Percentiles rank a stretch among this genome's conserved stretches.
phyloP scores from a whole-genome alignment of 192 early-diverging fungal genomes.

The Rhizoclosmatium globosum region DNA sequence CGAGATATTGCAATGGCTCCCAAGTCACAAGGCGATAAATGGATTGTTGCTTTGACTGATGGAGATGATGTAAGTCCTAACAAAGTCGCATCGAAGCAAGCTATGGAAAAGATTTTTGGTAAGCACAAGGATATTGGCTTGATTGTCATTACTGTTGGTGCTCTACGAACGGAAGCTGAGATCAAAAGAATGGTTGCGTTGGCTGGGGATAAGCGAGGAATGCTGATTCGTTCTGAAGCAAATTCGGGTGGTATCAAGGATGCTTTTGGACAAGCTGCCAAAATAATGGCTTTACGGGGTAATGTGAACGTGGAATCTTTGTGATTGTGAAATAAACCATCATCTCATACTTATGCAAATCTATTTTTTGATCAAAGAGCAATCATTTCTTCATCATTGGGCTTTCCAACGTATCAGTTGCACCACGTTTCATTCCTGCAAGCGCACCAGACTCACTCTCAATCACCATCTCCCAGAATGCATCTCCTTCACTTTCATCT shows the following conservation, averaged over 20 bases:
- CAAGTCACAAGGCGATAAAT: background rate
- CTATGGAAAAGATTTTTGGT: background rate
- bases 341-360: no score
- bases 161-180: background rate
- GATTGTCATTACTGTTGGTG: constrained; percentile 38
- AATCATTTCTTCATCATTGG: no score
- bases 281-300: constrained; percentile 16
- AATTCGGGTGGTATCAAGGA: constrained; percentile 29
- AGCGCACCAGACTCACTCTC: background rate
- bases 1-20: background rate
- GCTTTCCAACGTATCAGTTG: background rate
- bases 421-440: background rate
- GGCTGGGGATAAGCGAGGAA: background rate
- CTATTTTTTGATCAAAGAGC: no score
- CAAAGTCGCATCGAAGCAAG: background rate
- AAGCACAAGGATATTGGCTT: constrained; percentile 12
- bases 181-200: constrained; percentile 5
- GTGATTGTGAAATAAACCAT: background rate
- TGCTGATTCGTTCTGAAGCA: constrained; percentile 29
- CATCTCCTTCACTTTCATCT: background rate
- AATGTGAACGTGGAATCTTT: constrained; percentile 29
- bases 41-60: constrained; percentile 37
- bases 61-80: constrained; percentile 14
- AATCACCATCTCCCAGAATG: background rate
- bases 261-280: constrained; percentile 30